Evolutionary conservation across 768 basidiomycete species (phyloP).

Genomic region (Hygrophoropsis aurantiaca): DNA sequence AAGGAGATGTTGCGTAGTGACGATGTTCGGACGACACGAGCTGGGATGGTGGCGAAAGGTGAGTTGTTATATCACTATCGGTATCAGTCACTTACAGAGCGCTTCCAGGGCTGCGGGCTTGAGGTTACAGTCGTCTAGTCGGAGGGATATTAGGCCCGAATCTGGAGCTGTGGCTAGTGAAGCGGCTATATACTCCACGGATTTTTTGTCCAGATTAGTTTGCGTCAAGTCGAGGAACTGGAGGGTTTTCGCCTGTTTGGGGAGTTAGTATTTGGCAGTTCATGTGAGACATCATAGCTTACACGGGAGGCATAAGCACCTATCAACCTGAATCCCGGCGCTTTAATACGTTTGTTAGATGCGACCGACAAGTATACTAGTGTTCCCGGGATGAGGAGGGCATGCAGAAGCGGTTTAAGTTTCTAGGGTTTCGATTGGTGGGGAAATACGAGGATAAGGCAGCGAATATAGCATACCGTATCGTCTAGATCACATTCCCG

Average conservation of each 20-base stretch:
- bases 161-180: conserved; percentile 47
- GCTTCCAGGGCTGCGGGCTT: conserved; percentile 74
- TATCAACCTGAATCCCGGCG: conserved; percentile 72
- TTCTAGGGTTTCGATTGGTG: too few relatives aligned
- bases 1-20: conserved; percentile 87
- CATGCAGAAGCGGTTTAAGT: conserved; percentile 87
- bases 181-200: conserved; percentile 77
- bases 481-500: conserved; percentile 89
- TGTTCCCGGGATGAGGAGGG: conserved; percentile 79
- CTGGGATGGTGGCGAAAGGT: too few relatives aligned
- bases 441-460: too few relatives aligned
- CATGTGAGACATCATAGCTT: conserved; percentile 2
- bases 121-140: conserved; percentile 84
- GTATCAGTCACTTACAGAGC: conserved; percentile 67
- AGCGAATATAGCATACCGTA: too few relatives aligned
- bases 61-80: too few relatives aligned
- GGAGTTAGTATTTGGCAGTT: not conserved
- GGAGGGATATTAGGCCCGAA: conserved; percentile 68
- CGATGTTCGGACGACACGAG: conserved; percentile 80
- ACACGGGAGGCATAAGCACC: conserved; percentile 82
- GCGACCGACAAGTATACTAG: conserved; percentile 84
- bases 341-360: conserved; percentile 80
- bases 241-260: conserved; percentile 61
- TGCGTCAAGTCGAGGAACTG: conserved; percentile 92
- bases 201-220: conserved; percentile 79